Evolutionary conservation across 805 yeast genomes (phyloP), one percentile per base, ranked within the genome.

Genomic region (Candida vartiovaarae): DNA sequence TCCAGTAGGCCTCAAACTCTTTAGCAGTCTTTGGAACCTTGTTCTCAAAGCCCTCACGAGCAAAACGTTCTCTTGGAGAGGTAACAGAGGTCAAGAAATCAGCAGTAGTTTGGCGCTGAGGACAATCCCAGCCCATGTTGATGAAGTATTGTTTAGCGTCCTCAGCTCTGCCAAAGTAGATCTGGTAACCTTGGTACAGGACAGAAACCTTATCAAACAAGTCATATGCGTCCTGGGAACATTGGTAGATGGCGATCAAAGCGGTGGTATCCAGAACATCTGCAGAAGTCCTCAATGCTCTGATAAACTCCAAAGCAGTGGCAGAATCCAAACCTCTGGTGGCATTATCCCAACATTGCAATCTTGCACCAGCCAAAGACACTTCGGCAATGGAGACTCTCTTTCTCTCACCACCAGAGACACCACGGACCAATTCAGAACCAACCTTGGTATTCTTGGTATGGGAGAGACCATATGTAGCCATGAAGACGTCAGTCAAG

Each of bases 321-420:
- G 82, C 80, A 15, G 83, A 68, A 65, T 77, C 83, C 59, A 77
- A 68, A 51, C 83, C 83, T 68, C 82, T 72, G 11, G 83, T 77
- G n/a, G 82, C 75, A 49, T 77, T 77, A 67, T 77, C 78, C 76
- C 76, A 73, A 59, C 76, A 72, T 51, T 70, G 74, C 34, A 73
- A 51, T 46, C 63, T 64, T 29, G 81, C 73, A 48, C 78, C 78
- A 41, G 69, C 59, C 28, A 68, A 53, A 11, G 71, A 55, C 38
- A 73, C 84, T 62, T 81, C 87, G 9, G 83, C 84, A 53, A 81
- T 78, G n/a, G 85, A 78, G 23, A 80, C 86, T 67, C 87, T 76
- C 62, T 81, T 81, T 53, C 87, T 67, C 63, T 81, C 84, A 66
- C 87, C 88, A 60, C 87, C 88, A 28, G 85, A 80, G 37, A 82